Evolutionary conservation across 1,284 basidiomycete species (phyloP).

Genomic region (Trametes pubescens): DNA sequence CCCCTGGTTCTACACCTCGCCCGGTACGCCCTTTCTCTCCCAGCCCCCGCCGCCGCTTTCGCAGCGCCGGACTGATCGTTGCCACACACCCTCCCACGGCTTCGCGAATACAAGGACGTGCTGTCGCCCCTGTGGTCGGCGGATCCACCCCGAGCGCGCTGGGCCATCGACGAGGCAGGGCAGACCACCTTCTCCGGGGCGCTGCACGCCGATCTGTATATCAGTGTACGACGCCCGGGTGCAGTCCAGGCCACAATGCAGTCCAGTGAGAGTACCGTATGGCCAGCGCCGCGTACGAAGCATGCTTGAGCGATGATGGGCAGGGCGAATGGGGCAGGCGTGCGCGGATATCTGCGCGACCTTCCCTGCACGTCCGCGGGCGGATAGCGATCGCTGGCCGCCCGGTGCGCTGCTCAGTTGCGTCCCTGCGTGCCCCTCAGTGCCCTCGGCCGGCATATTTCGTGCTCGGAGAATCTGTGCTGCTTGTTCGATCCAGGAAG

Average conservation of each 20-base stretch:
- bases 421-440: background rate
- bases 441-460: background rate
- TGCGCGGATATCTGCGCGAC: background rate
- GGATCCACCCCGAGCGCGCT: background rate
- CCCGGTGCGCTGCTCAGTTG: background rate
- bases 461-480: conserved; percentile 8
- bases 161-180: background rate
- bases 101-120: background rate
- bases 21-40: background rate
- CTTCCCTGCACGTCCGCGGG: background rate
- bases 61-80: conserved; percentile 10
- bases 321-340: background rate
- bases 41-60: background rate
- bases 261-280: too few relatives aligned
- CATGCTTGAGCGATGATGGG: background rate
- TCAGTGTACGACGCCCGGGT: background rate
- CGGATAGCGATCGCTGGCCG: conserved; percentile 6
- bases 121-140: background rate
- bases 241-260: background rate
- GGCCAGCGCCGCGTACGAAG: too few relatives aligned
- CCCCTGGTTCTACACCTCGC: background rate
- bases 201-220: background rate
- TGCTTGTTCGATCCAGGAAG: background rate
- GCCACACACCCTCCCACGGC: background rate
- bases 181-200: conserved; percentile 1